phyloP scores from a whole-genome alignment of 108 stramenopile species.

The Stephanodiscus minutulus region DNA sequence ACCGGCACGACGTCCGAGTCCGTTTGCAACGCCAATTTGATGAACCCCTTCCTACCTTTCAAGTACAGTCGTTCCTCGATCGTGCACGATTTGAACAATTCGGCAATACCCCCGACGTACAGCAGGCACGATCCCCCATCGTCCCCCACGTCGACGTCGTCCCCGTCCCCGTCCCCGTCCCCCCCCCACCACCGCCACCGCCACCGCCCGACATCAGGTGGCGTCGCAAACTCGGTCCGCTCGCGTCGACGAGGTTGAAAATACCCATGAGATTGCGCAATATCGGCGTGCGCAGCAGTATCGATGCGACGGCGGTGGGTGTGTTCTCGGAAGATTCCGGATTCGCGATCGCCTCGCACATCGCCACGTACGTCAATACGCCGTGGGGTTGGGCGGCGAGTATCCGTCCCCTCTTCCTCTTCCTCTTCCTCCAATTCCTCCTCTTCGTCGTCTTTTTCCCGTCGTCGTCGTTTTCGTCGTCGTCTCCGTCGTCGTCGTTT shows the following conservation, averaged over 20 bases:
- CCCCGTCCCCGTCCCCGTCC: no score
- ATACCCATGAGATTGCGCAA: slow-evolving; percentile 79
- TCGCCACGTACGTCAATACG: slow-evolving; percentile 39
- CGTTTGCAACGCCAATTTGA: slow-evolving; percentile 75
- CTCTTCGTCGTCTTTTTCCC: no score
- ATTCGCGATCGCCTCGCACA: slow-evolving; percentile 37
- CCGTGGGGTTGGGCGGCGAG: slow-evolving; percentile 69
- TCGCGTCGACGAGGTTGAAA: slow-evolving; percentile 71
- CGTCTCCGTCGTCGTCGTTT: slow-evolving; percentile 2
- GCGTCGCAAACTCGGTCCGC: slow-evolving; percentile 33
- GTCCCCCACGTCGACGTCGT: neutral
- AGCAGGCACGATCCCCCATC: slow-evolving; percentile 54
- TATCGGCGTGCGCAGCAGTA: slow-evolving; percentile 52
- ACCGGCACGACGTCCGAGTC: slow-evolving; percentile 75
- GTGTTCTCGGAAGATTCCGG: slow-evolving; percentile 10
- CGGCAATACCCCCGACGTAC: slow-evolving; percentile 85
- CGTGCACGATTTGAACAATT: slow-evolving; percentile 72
- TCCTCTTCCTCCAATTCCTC: no score
- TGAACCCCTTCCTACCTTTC: slow-evolving; percentile 77
- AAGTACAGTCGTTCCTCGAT: slow-evolving; percentile 68
- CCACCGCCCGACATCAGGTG: slow-evolving; percentile 7
- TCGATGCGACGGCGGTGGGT: slow-evolving; percentile 56
- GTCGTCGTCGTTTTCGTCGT: no score
- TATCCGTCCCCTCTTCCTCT: slow-evolving; percentile 2
- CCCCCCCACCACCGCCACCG: neutral